Evolutionary conservation across 169 alveolate species (phyloP).

Genomic region (Perkinsus chesapeaki): DNA sequence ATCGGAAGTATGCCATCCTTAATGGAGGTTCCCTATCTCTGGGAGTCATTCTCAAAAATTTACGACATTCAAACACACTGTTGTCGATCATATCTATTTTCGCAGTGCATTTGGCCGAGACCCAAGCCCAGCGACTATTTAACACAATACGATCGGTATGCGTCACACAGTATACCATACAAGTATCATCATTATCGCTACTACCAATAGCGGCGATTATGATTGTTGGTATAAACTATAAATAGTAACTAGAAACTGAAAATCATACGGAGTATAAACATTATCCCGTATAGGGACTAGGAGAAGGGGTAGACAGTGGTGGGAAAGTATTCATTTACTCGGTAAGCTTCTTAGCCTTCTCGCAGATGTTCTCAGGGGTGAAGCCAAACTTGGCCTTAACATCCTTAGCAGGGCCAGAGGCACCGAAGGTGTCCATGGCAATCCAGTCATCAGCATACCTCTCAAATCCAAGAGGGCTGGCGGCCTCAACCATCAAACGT

Average conservation of each 20-base stretch:
- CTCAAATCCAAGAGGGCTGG: constrained; percentile 35
- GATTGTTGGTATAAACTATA: too few species aligned
- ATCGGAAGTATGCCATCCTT: too few species aligned
- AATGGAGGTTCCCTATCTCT: too few species aligned
- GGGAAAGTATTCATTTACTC: not conserved
- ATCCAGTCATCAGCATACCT: constrained; percentile 32
- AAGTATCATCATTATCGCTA: too few species aligned
- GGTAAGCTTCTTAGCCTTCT: constrained; percentile 15
- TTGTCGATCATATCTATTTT: too few species aligned
- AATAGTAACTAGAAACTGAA: not conserved
- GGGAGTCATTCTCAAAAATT: too few species aligned
- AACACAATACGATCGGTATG: too few species aligned
- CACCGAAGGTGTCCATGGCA: constrained; percentile 34
- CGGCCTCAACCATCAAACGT: constrained; percentile 29
- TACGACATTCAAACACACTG: too few species aligned
- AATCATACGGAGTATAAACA: not conserved
- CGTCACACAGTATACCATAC: too few species aligned
- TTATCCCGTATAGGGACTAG: not conserved
- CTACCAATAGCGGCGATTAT: too few species aligned
- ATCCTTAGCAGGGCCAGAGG: constrained; percentile 38
- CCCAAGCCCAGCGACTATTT: too few species aligned
- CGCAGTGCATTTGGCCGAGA: too few species aligned
- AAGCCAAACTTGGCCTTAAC: constrained; percentile 34
- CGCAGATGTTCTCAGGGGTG: constrained; percentile 21
- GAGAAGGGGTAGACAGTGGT: not conserved